phyloP scores from a whole-genome alignment of 495 filamentous ascomycete species.

The Cudoniella acicularis region DNA sequence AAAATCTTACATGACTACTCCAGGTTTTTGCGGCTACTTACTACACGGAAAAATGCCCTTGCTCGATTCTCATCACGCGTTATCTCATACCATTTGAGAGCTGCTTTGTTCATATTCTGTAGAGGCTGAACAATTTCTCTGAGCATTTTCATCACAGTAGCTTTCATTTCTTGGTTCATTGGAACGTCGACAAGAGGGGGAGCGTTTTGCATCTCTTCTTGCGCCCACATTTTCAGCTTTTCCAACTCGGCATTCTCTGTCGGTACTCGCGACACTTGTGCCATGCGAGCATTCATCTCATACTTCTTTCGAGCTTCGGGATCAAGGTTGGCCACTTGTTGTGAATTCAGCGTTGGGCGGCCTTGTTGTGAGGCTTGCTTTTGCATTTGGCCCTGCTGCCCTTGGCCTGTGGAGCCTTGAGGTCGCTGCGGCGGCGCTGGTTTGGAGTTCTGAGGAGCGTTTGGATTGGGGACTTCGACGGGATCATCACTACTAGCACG shows the following conservation, averaged over 20 bases:
- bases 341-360: constrained; percentile 33
- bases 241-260: constrained; percentile 6
- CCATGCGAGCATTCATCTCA: constrained; percentile 19
- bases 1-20: no score
- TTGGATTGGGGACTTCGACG: constrained; percentile 50
- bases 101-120: constrained; percentile 31
- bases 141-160: constrained; percentile 33
- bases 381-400: constrained; percentile 27
- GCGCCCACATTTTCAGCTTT: constrained; percentile 16
- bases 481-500: constrained; percentile 60
- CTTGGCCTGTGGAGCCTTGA: neutral
- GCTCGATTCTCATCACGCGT: constrained; percentile 41
- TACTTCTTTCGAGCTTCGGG: constrained; percentile 36
- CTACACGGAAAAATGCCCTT: constrained; percentile 41
- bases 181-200: constrained; percentile 33
- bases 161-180: constrained; percentile 35
- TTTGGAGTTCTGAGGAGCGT: constrained; percentile 31
- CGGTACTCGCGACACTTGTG: neutral
- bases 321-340: constrained; percentile 50
- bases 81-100: constrained; percentile 38
- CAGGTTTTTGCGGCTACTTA: no score
- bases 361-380: constrained; percentile 25
- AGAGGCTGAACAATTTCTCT: constrained; percentile 28
- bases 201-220: constrained; percentile 17
- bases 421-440: constrained; percentile 4